Base-by-base conservation (phyloP, 2,329 filamentous ascomycete genomes). In the Colletotrichum camelliae region DNA sequence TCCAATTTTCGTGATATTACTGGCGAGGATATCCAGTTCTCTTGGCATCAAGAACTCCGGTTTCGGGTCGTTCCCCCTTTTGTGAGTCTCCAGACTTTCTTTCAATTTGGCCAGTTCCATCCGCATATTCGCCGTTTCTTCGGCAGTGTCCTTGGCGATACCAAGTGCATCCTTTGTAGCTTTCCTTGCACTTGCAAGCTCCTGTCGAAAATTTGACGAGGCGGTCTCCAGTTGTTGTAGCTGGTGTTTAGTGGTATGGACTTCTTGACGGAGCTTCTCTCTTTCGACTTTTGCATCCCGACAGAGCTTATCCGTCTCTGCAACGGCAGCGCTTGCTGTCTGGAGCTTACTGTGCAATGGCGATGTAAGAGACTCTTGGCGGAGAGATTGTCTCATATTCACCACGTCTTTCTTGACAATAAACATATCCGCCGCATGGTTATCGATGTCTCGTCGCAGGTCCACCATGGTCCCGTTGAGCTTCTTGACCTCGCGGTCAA, bases 1-100 rank as follows among this genome's bases (percentile, higher is more conserved):
- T 16, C 83, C 81, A 31, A 87, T 84, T 71, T 83, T 86, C 43
- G 84, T 81, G 33, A 87, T 84, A 71, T 79, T 86, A 69, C 77
- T 83, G 3, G 84, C 82, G 35, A 87, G 81, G 12, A 87, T 85
- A 62, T 87, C 85, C 12, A 87, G 79, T 52, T 86, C 85, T 61
- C 79, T 81, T 1, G 29, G 31, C 64, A 76, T 37, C 12, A 70
- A 27, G 3, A n/a, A 35, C 27, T 43, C 31, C 4, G n/a, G 18
- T 75, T n/a, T 67, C 74, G 33, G 9, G 43, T 48, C 39, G 37
- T 24, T 33, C 18, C 57, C 78, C 52, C 69, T 77, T 4, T 79
- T 80, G 15, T 83, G 77, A 24, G 80, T 78, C 3, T 79, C 79
- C 16, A 84, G 48, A 15, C 82, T 81, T 9, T 82, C 77, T 39